Conservation (phyloP, 768 basidiomycete genomes). For the Panaeolus cyanescens region DNA sequence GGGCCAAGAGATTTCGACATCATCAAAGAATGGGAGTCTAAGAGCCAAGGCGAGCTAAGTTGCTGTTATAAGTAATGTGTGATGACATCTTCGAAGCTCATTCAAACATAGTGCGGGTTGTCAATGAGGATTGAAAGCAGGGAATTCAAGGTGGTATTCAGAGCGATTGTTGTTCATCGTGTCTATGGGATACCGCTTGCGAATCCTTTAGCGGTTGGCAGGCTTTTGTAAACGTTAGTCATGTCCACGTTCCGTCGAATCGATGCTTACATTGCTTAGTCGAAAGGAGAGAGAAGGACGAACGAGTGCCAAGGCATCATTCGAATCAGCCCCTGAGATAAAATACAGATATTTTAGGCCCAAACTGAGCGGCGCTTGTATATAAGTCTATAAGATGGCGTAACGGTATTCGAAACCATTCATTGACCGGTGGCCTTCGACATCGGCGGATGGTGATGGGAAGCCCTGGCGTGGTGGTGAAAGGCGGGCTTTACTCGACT, state of each 20-base stretch:
- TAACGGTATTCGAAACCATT: not conserved
- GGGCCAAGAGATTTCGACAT: not conserved
- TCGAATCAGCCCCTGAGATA: slow-evolving; percentile 1
- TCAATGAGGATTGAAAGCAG: not conserved
- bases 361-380: not conserved
- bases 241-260: no score
- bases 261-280: not conserved
- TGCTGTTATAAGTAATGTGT: no score
- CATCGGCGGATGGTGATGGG: not conserved
- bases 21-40: not conserved
- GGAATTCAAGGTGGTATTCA: not conserved
- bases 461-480: not conserved
- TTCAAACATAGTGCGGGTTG: not conserved
- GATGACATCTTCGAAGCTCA: not conserved
- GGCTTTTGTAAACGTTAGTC: no score
- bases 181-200: no score
- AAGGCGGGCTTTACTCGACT: not conserved
- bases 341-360: not conserved
- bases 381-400: no score
- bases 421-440: not conserved
- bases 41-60: not conserved
- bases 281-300: not conserved
- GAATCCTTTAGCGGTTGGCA: no score
- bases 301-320: not conserved
- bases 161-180: not conserved